Conservation (phyloP, 768 basidiomycete species). For the Suillus bovinus region DNA sequence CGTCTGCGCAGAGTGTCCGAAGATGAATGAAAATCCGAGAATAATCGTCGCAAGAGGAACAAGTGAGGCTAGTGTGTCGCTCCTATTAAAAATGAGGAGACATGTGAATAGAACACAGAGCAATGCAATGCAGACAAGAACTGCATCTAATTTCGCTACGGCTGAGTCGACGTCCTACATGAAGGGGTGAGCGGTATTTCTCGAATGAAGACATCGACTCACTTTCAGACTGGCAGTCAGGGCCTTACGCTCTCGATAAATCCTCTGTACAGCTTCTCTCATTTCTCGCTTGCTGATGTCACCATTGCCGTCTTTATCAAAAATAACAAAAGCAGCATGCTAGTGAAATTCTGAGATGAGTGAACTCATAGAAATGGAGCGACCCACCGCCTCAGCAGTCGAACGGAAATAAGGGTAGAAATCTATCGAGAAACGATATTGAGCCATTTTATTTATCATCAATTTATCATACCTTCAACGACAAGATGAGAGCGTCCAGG, state of each 20-base stretch:
- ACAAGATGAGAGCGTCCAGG: slow-evolving; percentile 62
- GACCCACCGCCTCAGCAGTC: slow-evolving; percentile 63
- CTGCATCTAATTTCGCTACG: slow-evolving; percentile 77
- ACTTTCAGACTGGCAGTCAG: slow-evolving; percentile 72
- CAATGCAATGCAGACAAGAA: slow-evolving; percentile 59
- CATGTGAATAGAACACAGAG: slow-evolving; percentile 65
- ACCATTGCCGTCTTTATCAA: slow-evolving; percentile 83
- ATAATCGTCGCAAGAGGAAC: slow-evolving; percentile 80
- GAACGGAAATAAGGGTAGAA: slow-evolving; percentile 77
- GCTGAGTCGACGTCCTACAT: slow-evolving; percentile 67
- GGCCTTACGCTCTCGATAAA: slow-evolving; percentile 76
- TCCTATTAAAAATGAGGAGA: slow-evolving; percentile 72
- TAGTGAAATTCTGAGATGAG: slow-evolving; percentile 27
- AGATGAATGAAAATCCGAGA: slow-evolving; percentile 83
- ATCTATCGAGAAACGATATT: slow-evolving; percentile 42
- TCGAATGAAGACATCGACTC: slow-evolving; percentile 12
- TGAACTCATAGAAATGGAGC: not conserved
- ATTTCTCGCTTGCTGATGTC: slow-evolving; percentile 78
- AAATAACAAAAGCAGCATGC: slow-evolving; percentile 68
- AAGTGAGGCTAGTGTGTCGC: slow-evolving; percentile 66
- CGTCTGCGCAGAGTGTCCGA: slow-evolving; percentile 78
- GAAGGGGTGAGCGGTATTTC: slow-evolving; percentile 7
- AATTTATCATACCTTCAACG: slow-evolving; percentile 52
- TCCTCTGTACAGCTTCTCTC: slow-evolving; percentile 79
- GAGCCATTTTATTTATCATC: not conserved